phyloP scores from a whole-genome alignment of 1,284 basidiomycete species.

The Rhodotorula sp. region DNA sequence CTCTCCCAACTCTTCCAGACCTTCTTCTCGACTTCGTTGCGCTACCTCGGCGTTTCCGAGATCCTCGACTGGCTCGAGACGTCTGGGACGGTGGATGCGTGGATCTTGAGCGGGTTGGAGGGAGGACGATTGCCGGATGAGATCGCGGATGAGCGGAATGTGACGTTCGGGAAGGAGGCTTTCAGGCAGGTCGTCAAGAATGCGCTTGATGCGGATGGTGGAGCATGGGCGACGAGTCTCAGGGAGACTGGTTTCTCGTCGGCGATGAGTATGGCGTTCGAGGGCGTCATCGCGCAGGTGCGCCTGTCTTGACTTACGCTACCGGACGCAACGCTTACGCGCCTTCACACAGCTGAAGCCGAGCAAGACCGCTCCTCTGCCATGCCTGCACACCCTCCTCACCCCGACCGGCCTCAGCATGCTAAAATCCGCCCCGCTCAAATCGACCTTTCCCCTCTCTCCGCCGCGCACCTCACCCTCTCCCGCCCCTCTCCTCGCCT shows the following conservation, averaged over 20 bases:
- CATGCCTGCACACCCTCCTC: conserved; percentile 37
- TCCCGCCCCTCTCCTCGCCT: conserved; percentile 25
- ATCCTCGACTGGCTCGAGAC: conserved; percentile 37
- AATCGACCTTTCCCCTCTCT: conserved; percentile 34
- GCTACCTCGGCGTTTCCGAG: conserved; percentile 37
- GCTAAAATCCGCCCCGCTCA: conserved; percentile 38
- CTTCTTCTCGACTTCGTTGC: conserved; percentile 34
- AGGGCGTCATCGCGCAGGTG: conserved; percentile 34
- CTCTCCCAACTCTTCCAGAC: conserved; percentile 34
- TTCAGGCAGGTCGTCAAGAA: conserved; percentile 31
- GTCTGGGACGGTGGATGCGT: conserved; percentile 35
- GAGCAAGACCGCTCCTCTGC: conserved; percentile 16
- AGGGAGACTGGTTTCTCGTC: conserved; percentile 33
- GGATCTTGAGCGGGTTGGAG: conserved; percentile 36
- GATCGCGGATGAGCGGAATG: conserved; percentile 26
- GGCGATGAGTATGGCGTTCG: conserved; percentile 37
- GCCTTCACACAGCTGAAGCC: conserved; percentile 24
- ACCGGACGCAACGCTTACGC: not conserved
- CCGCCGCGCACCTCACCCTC: conserved; percentile 31
- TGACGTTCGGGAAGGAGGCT: conserved; percentile 32
- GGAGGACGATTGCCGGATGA: conserved; percentile 30
- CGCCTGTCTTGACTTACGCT: not conserved
- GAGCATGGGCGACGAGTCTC: conserved; percentile 35
- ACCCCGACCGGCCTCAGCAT: conserved; percentile 33
- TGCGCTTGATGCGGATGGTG: conserved; percentile 34